Evolutionary conservation across 2,329 filamentous ascomycete genomes (phyloP).

Genomic region (Cercospora brassicicola): DNA sequence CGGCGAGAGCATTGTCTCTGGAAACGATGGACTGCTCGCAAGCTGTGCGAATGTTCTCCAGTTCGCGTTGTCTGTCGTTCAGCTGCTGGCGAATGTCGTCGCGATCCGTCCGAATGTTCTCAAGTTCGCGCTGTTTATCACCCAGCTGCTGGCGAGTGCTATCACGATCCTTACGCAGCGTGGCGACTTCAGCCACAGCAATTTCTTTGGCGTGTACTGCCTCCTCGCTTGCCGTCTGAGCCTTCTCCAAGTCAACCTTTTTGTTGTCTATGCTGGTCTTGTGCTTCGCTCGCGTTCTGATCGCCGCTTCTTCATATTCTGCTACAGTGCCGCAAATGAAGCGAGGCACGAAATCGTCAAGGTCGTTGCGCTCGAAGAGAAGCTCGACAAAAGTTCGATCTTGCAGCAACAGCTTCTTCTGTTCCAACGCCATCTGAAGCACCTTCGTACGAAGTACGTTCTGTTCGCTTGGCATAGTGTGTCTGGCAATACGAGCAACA

Average conservation of each 20-base stretch:
- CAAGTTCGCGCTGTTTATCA: neutral
- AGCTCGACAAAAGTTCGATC: neutral
- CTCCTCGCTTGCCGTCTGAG: neutral
- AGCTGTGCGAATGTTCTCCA: neutral
- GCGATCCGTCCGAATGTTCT: neutral
- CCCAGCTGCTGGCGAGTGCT: neutral
- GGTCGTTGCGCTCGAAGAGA: neutral
- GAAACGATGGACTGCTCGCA: neutral
- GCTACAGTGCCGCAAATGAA: neutral
- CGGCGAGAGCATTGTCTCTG: neutral
- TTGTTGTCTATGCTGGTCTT: neutral
- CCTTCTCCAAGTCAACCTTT: neutral
- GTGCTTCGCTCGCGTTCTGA: too few species aligned
- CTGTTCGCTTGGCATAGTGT: neutral
- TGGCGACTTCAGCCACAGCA: neutral
- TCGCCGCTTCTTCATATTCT: too few species aligned
- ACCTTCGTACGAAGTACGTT: conserved; percentile 5
- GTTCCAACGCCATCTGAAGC: neutral
- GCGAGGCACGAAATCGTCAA: neutral
- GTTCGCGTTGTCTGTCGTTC: neutral
- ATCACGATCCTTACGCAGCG: neutral
- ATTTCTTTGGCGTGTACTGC: neutral
- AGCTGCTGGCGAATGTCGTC: neutral
- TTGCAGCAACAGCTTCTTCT: neutral
- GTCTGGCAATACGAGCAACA: neutral